Evolutionary conservation across 1,139 yeast species (phyloP), one percentile per base, ranked within the genome.

Genomic region (Entelexis sorbosivorans): DNA sequence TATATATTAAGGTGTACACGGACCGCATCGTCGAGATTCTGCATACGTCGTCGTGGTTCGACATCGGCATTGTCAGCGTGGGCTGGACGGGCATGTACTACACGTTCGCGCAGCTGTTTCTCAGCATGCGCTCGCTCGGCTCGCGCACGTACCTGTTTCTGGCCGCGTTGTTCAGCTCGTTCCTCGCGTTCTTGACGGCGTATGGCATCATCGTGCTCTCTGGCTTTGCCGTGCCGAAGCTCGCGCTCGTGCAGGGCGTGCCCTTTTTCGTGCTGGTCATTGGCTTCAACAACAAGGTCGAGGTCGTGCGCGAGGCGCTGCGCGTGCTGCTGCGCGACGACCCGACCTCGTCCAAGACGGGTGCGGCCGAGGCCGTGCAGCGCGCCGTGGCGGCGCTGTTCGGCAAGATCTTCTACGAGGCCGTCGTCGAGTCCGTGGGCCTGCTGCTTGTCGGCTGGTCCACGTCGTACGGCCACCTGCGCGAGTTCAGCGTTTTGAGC

Each of bases 11-110:
- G 66, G 77, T 68, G 69, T 63, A 64, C 31, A 63, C 75, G 49
- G 59, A 66, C 43, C 78, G 75, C 58, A 65, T 84, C 22, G 64
- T 71, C 50, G 74, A 72, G 49, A 71, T 83, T 57, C 73, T 87
- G 51, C 72, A 73, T 52, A 82, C 85, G 55, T 94, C 97, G 14
- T 96, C 91, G 61, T 78, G 82, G 35, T 86, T 87, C 59, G 98
- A 93, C 66, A 79, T 91, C 45, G 78, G 80, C 14, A 75, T 89
- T 56, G 82, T 93, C 52, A 76, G 87, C 11, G 68, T 81, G 50
- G 97, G 96, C 3, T 93, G 93, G 66, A 61, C 80, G 35, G 95
- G 95, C 49, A 89, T 91, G 96, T 75, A 87, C 75, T 82, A 85
- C 67, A 86, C 96, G 17, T 76, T 91, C 59, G 69, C 79, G 52